A percentile compares a stretch with the other conserved stretches of the same genome.
Conservation (phyloP, 371 early-diverging fungal genomes). For the Caulochytrium protostelioides region DNA sequence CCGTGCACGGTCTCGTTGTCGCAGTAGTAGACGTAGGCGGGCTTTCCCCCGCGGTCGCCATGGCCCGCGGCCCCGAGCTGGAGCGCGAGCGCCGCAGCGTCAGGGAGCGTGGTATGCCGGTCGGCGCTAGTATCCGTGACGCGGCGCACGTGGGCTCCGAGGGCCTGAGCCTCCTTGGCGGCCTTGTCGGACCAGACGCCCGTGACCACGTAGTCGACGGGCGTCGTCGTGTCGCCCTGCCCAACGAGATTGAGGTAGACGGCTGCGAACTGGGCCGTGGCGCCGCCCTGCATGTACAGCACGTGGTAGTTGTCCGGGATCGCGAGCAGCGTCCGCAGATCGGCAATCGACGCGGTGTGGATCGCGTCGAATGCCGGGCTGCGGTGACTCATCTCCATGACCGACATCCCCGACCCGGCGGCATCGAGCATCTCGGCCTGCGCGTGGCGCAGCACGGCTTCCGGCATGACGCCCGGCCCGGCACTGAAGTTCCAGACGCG, state of each 20-base stretch:
- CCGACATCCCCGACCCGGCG: constrained; percentile 54
- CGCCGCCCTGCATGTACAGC: constrained; percentile 88
- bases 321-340: constrained; percentile 40
- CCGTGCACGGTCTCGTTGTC: constrained; percentile 95
- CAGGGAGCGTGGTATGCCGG: constrained; percentile 11
- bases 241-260: constrained; percentile 64
- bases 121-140: constrained; percentile 36
- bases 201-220: constrained; percentile 68
- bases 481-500: constrained; percentile 67
- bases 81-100: too few species aligned
- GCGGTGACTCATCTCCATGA: constrained; percentile 89
- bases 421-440: constrained; percentile 57
- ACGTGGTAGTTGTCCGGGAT: constrained; percentile 75
- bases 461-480: constrained; percentile 74
- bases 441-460: constrained; percentile 52
- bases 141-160: constrained; percentile 47
- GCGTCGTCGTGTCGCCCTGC: constrained; percentile 7
- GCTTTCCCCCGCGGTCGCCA: too few species aligned
- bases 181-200: constrained; percentile 85
- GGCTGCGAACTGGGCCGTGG: constrained; percentile 73
- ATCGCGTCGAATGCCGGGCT: constrained; percentile 55
- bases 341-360: constrained; percentile 41
- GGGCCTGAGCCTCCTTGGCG: constrained; percentile 54
- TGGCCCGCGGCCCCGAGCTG: too few species aligned
- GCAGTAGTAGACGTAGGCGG: constrained; percentile 78